phyloP scores from a whole-genome alignment of 2,329 filamentous ascomycete genomes.

The Alternaria ventricosa region DNA sequence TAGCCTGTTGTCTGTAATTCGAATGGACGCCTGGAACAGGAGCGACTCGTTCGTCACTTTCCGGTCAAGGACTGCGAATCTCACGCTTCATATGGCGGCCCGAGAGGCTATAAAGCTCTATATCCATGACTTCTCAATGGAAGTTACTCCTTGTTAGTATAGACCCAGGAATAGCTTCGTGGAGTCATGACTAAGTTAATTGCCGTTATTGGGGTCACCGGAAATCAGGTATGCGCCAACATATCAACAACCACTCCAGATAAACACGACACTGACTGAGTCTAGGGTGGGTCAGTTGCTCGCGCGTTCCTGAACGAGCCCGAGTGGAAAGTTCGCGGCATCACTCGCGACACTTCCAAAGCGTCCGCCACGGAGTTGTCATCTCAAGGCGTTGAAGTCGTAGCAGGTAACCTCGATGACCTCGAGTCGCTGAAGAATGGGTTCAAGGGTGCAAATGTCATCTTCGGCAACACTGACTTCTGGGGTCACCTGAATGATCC shows the following conservation, averaged over 20 bases:
- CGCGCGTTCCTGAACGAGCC: conserved; percentile 29
- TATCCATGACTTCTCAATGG: not conserved
- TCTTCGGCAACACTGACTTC: conserved; percentile 54
- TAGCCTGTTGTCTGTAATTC: not conserved
- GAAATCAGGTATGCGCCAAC: conserved; percentile 20
- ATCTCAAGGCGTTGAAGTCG: conserved; percentile 25
- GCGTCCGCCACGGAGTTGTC: conserved; percentile 41
- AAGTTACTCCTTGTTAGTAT: no score
- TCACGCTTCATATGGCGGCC: not conserved
- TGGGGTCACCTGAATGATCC: conserved; percentile 26
- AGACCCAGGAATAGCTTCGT: not conserved
- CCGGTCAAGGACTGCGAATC: not conserved
- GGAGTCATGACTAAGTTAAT: conserved; percentile 22
- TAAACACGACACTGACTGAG: not conserved
- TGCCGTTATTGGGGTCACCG: conserved; percentile 23
- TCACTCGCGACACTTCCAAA: conserved; percentile 54
- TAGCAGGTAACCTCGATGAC: conserved; percentile 23
- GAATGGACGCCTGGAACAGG: not conserved
- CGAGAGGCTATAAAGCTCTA: not conserved
- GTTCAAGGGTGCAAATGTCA: conserved; percentile 25
- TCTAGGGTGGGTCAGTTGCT: conserved; percentile 23
- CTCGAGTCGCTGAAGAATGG: conserved; percentile 17
- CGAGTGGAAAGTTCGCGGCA: conserved; percentile 39
- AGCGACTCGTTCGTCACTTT: no score
- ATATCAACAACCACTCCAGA: not conserved